Evolutionary conservation across 441 rosid species (phyloP).

Genomic region (Aleurites moluccanus): DNA sequence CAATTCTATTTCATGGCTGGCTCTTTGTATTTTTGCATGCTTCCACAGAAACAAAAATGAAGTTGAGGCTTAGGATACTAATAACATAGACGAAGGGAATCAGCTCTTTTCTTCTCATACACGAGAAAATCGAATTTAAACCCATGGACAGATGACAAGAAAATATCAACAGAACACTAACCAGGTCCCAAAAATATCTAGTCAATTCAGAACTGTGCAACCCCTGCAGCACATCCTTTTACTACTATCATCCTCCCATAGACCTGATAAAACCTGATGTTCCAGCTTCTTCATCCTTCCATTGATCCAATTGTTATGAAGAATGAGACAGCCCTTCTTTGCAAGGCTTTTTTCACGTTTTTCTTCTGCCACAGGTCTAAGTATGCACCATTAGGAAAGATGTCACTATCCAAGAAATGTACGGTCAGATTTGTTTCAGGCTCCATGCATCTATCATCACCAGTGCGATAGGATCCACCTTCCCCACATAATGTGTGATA

Average conservation of each 20-base stretch:
- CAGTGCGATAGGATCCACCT: conserved; percentile 65
- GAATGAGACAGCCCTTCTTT: conserved; percentile 59
- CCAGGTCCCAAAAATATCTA: neutral
- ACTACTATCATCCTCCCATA: conserved; percentile 75
- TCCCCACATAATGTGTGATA: conserved; percentile 88
- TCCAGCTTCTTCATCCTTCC: conserved; percentile 86
- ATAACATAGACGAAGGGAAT: conserved; percentile 5
- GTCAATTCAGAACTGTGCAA: conserved; percentile 21
- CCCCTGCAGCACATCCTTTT: conserved; percentile 67
- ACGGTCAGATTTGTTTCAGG: conserved; percentile 69
- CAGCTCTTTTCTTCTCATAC: conserved; percentile 20
- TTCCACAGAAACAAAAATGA: conserved; percentile 26
- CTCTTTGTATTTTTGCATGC: conserved; percentile 15
- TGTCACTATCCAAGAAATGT: conserved; percentile 76
- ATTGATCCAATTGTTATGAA: conserved; percentile 86
- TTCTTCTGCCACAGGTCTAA: conserved; percentile 62
- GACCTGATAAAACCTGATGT: conserved; percentile 71
- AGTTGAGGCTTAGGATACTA: conserved; percentile 32
- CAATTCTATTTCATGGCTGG: conserved; percentile 52
- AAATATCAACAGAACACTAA: neutral
- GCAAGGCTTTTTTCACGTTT: conserved; percentile 54
- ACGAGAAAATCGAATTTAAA: conserved; percentile 27
- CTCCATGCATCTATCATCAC: conserved; percentile 62
- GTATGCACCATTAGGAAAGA: conserved; percentile 92
- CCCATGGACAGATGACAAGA: conserved; percentile 10